phyloP scores from a whole-genome alignment of 1,139 yeast species.

The Blastobotrys illinoisensis region DNA sequence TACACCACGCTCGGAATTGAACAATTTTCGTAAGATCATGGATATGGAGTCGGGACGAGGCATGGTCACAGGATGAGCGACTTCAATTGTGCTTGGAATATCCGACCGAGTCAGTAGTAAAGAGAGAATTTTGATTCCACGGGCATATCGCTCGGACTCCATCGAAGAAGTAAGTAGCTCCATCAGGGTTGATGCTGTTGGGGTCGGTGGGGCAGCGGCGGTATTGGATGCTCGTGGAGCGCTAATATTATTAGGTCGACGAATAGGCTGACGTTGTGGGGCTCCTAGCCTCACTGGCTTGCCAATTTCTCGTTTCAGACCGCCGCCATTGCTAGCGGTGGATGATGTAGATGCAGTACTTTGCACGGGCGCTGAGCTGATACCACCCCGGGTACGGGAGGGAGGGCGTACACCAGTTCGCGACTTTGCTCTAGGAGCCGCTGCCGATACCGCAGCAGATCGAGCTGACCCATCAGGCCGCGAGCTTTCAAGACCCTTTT shows the following conservation, averaged over 20 bases:
- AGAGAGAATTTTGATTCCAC: background rate
- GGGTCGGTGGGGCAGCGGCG: background rate
- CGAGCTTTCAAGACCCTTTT: constrained; percentile 51
- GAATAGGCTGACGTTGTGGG: constrained; percentile 9
- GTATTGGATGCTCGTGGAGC: background rate
- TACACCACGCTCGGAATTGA: background rate
- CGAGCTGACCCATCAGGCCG: constrained; percentile 21
- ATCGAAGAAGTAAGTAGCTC: constrained; percentile 13
- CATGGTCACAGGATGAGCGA: background rate
- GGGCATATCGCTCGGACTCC: background rate
- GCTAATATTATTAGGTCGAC: background rate
- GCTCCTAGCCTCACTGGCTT: constrained; percentile 12
- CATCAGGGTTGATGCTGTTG: constrained; percentile 12
- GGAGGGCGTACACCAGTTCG: background rate
- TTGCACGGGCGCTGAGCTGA: background rate
- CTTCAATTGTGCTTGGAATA: background rate
- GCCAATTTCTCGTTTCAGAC: background rate
- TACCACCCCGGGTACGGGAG: background rate
- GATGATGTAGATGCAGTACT: background rate
- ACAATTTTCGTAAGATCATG: background rate
- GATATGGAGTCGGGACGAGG: constrained; percentile 1
- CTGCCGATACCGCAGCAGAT: constrained; percentile 1
- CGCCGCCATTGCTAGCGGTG: background rate
- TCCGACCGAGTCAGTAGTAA: background rate
- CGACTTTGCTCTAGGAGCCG: background rate